Base-by-base conservation (phyloP, 1,284 basidiomycete species). In the Irpex lacteus region DNA sequence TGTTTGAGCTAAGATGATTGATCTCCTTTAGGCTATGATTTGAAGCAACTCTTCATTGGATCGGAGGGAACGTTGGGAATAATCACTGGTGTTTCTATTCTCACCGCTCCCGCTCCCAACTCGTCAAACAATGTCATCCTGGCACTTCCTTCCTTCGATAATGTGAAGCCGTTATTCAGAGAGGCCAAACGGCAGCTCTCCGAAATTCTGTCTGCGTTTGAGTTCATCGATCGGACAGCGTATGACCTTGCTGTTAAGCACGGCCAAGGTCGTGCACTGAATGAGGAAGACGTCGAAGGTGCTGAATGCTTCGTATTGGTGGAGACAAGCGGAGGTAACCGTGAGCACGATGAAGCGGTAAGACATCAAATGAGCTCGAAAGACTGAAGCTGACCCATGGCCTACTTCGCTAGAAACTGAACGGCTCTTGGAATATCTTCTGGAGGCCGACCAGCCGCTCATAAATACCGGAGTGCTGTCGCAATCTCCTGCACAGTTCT, bases 31-130 rank as follows among this genome's bases (percentile, higher is more conserved):
- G 95, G 97, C n/a, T 97, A 98, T 74, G 98, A 99, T 76, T 82
- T 99, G 59, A 99, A 99, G 78, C 98, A 99, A 75, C 86, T 99
- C 5, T 99, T 99, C 77, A 98, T 99, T 70, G 98, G 98, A 19
- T 91, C 94, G 8, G 98, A 99, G 76, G 98, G 98, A 61, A 97
- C 96, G 0, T 88, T 99, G 37, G 97, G 98, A 57, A 83, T 99
- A 65, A 91, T 99, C 66, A 99, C 98, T 4, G 98, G 88, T 50
- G 92, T 98, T 26, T 97, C 96, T 6, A 97, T 99, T 70, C 83
- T 98, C 63, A 95, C 96, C n/a, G 94, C 97, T 0, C 89, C 94
- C 15, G 87, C 95, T 56, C 95, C 96, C 7, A 87, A 86, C 64
- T 90, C 90, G 4, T 86, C 89, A n/a, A 92, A 88, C 71, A 93